Base-by-base conservation (phyloP, 2,329 filamentous ascomycete species). In the Pleoardoris graminearum region DNA sequence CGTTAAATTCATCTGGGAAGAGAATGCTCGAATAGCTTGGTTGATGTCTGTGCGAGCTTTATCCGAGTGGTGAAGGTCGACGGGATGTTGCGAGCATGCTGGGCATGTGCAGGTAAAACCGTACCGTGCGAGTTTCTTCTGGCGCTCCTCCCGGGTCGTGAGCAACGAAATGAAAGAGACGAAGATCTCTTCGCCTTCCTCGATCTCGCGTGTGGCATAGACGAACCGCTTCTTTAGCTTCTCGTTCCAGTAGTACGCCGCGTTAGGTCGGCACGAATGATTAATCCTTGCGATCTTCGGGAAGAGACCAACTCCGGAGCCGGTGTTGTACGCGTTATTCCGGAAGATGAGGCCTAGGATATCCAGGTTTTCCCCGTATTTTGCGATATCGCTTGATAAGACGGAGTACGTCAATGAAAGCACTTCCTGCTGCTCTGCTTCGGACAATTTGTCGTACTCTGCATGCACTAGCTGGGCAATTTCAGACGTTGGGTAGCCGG, bases 121-220 rank as follows among this genome's bases (percentile, higher is more conserved):
- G 43, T 73, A 74, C 10, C 65, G 66, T 19, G 71, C 59, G 1
- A 71, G 59, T 22, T 67, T 58, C 22, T 66, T 65, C 19, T 64
- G 59, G 7, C 75, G 65, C 12, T 71, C 65, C 7, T 60, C 55
- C 11, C 65, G 64, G 0, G 61, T 48, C 6, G 61, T 50, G 6
- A 75, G 60, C 7, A 76, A 59, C 3, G 70, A 66, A 17, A 75
- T 69, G 58, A 76, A 76, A 0, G 71, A 74, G 1, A 73, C 69
- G 1, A 63, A 69, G 19, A 77, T 60, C 51, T 77, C 75, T 32
- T 77, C 75, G 22, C 75, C 75, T 25, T 61, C 59, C 4, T 59
- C 60, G 45, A 77, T 75, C 17, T 66, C 63, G 1, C 69, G 60
- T 3, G 65, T 69, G 1, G 75, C 74, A 37, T 72, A 73, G 1